Conservation (phyloP, 2,329 filamentous ascomycete genomes). For the Penicillium olsonii region DNA sequence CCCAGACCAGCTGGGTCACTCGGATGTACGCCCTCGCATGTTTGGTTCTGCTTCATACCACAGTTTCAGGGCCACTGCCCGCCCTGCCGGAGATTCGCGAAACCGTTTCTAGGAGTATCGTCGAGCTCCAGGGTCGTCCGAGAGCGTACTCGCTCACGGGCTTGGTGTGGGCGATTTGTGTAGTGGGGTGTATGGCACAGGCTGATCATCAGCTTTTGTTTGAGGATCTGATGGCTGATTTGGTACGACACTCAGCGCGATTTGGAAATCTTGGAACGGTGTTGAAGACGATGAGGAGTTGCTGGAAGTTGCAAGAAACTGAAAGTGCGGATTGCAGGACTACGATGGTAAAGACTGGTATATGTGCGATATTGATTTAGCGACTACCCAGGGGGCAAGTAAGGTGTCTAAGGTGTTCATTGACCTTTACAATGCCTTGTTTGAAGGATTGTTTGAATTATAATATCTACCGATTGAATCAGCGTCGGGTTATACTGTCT, state of each 20-base stretch:
- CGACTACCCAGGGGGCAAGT: too few relatives aligned
- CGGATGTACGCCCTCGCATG: constrained; percentile 4
- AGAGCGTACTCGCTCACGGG: constrained; percentile 5
- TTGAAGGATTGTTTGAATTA: too few relatives aligned
- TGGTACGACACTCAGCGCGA: constrained; percentile 3
- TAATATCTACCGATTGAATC: too few relatives aligned
- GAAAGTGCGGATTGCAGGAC: constrained; percentile 3
- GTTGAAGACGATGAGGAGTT: constrained; percentile 6
- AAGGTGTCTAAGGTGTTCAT: too few relatives aligned
- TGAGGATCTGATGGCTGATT: constrained; percentile 3
- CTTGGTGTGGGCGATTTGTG: constrained; percentile 8
- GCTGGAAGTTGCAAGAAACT: constrained; percentile 7
- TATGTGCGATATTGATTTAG: constrained; percentile 6
- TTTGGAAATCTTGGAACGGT: constrained; percentile 7
- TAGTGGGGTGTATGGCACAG: constrained; percentile 8
- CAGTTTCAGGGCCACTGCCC: constrained; percentile 2
- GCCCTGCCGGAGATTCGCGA: constrained; percentile 5
- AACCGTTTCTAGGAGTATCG: constrained; percentile 1
- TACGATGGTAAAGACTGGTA: constrained; percentile 6
- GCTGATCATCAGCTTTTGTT: neutral
- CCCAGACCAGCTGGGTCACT: constrained; percentile 6
- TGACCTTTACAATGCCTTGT: too few relatives aligned
- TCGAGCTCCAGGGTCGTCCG: constrained; percentile 3
- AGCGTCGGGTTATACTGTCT: too few relatives aligned
- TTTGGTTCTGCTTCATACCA: constrained; percentile 5